phyloP scores from a whole-genome alignment of 2,329 filamentous ascomycete genomes.

The Hypomyces rosellus region DNA sequence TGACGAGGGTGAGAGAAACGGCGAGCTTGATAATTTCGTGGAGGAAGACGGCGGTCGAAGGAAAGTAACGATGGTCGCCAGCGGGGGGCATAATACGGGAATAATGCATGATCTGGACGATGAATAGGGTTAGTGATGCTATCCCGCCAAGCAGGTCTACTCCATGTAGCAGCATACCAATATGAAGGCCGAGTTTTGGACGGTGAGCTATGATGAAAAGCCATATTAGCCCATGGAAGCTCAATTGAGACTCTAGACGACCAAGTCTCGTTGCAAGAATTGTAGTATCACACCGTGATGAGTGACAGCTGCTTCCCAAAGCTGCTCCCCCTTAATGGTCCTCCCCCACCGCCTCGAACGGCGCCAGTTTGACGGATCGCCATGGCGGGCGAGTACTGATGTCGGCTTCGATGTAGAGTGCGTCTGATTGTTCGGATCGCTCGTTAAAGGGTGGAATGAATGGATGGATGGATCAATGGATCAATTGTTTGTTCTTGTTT shows the following conservation, averaged over 20 bases:
- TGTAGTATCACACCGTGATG: slow-evolving; percentile 14
- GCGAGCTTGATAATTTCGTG: slow-evolving; percentile 88
- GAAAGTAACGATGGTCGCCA: slow-evolving; percentile 81
- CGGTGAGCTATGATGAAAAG: slow-evolving; percentile 53
- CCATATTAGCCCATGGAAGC: background rate
- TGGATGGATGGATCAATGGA: background rate
- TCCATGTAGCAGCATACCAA: slow-evolving; percentile 41
- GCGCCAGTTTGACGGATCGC: slow-evolving; percentile 15
- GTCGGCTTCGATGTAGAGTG: background rate
- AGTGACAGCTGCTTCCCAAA: slow-evolving; percentile 18
- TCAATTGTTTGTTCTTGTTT: background rate
- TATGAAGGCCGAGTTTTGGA: slow-evolving; percentile 69
- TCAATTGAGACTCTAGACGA: background rate
- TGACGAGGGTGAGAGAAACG: slow-evolving; percentile 76
- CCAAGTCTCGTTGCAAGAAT: slow-evolving; percentile 12
- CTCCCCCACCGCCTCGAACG: slow-evolving; percentile 9
- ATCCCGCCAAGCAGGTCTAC: too few relatives aligned
- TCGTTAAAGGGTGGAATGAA: background rate
- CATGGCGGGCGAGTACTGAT: slow-evolving; percentile 12
- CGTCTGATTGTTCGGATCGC: background rate
- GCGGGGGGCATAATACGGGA: slow-evolving; percentile 85
- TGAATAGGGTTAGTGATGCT: too few relatives aligned
- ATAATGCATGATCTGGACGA: slow-evolving; percentile 76
- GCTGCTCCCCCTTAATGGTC: slow-evolving; percentile 9
- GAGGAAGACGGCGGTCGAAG: slow-evolving; percentile 89